Evolutionary conservation across 768 basidiomycete species (phyloP).

Genomic region (Trametes gibbosa): DNA sequence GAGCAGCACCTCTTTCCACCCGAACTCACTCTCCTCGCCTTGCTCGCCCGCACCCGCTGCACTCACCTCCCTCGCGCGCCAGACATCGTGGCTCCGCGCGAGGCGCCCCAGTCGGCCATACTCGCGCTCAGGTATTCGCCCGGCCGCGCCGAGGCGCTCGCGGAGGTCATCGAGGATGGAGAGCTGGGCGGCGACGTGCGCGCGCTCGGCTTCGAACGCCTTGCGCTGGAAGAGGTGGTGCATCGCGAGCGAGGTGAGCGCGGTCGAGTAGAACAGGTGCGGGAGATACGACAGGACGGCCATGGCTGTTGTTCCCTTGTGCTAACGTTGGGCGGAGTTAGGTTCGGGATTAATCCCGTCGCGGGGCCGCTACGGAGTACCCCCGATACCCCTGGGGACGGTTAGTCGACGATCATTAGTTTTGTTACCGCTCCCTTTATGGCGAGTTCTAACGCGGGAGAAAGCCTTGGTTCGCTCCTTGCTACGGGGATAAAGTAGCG

Average conservation of each 20-base stretch:
- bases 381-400: too few relatives aligned
- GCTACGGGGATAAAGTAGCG: too few relatives aligned
- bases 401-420: too few relatives aligned
- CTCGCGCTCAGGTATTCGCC: slow-evolving; percentile 46
- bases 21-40: slow-evolving; percentile 18
- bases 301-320: slow-evolving; percentile 3
- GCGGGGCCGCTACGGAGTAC: not conserved
- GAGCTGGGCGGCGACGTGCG: slow-evolving; percentile 53
- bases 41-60: not conserved
- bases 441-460: too few relatives aligned
- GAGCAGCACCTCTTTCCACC: slow-evolving; percentile 31
- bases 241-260: slow-evolving; percentile 64
- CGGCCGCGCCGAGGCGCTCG: slow-evolving; percentile 48
- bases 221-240: slow-evolving; percentile 59
- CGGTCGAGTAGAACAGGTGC: slow-evolving; percentile 63
- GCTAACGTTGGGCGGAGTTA: not conserved
- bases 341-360: not conserved
- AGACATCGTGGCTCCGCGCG: slow-evolving; percentile 34
- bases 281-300: slow-evolving; percentile 46
- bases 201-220: slow-evolving; percentile 48
- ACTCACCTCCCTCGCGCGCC: slow-evolving; percentile 5
- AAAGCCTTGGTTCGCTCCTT: too few relatives aligned
- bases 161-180: slow-evolving; percentile 62
- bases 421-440: too few relatives aligned
- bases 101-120: slow-evolving; percentile 54